Conservation (phyloP, 805 yeast species). For the Diddensiella caesifluorescens region DNA sequence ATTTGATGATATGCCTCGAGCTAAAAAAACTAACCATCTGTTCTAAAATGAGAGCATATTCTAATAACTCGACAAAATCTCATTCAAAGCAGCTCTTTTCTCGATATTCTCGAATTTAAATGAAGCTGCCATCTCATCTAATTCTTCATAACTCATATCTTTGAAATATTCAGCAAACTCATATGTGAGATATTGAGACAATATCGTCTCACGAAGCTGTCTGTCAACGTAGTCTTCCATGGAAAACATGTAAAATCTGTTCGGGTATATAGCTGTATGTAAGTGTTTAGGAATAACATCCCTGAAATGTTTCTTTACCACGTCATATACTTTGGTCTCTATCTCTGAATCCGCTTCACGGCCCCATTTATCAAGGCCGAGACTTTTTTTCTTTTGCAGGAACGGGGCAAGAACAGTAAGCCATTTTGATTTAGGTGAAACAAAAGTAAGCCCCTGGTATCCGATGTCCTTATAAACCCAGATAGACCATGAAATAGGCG, state of each 20-base stretch:
- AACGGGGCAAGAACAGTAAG: slow-evolving; percentile 40
- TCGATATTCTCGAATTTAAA: slow-evolving; percentile 45
- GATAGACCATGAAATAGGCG: slow-evolving; percentile 46
- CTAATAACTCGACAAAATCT: slow-evolving; percentile 16
- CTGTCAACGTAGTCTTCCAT: slow-evolving; percentile 37
- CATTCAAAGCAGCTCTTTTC: slow-evolving; percentile 40
- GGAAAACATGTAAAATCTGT: slow-evolving; percentile 12
- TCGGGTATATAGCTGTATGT: slow-evolving; percentile 40
- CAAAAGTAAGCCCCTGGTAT: slow-evolving; percentile 46
- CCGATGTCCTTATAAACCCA: slow-evolving; percentile 53
- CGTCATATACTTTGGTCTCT: slow-evolving; percentile 34
- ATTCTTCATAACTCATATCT: slow-evolving; percentile 40
- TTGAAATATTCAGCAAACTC: slow-evolving; percentile 44
- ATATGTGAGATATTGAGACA: slow-evolving; percentile 40
- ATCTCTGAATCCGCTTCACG: slow-evolving; percentile 40
- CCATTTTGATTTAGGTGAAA: slow-evolving; percentile 42
- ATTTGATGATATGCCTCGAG: too few species aligned
- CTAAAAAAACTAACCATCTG: too few species aligned
- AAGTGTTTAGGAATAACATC: slow-evolving; percentile 39
- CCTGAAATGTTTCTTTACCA: slow-evolving; percentile 36
- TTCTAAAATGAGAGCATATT: too few species aligned
- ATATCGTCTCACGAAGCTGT: slow-evolving; percentile 40
- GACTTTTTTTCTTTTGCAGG: slow-evolving; percentile 38
- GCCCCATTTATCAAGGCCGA: slow-evolving; percentile 50
- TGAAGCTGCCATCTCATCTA: slow-evolving; percentile 47